These are phyloP conservation scores for Arabidopsis lyrata DNA, from an alignment of 441 rosid species.

Conservation along the genomic window DNA sequence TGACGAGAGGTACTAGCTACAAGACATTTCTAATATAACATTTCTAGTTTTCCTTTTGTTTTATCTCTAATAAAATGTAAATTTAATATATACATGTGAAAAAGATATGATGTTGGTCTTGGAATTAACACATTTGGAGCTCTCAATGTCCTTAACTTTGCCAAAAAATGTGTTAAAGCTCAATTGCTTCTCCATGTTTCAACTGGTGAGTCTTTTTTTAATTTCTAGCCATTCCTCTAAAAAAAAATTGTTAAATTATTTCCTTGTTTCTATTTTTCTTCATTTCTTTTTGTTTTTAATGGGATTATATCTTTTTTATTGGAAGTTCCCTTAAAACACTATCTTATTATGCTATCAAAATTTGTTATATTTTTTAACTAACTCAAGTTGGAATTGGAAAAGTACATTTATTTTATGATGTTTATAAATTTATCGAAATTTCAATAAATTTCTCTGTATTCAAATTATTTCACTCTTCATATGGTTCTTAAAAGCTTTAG, in stretches of 20 bases:
- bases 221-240: not conserved
- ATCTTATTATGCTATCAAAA: no score
- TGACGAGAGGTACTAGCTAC: conserved; percentile 38
- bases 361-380: no score
- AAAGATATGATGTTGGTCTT: conserved; percentile 81
- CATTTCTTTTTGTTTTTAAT: no score
- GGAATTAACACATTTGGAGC: conserved; percentile 81
- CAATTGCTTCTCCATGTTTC: conserved; percentile 72
- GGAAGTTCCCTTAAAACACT: no score
- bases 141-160: conserved; percentile 63
- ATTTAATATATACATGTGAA: not conserved
- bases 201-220: conserved; percentile 63
- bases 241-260: no score
- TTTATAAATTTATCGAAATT: no score
- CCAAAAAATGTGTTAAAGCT: conserved; percentile 44
- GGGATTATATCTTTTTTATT: no score
- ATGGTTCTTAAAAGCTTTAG: not conserved
- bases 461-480: not conserved
- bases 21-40: not conserved
- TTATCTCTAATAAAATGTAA: not conserved
- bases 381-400: no score
- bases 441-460: not conserved
- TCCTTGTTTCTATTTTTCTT: no score
- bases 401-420: no score
- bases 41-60: not conserved